A percentile compares a stretch with the other conserved stretches of the same genome.
Evolutionary conservation across 2,329 filamentous ascomycete species (phyloP).

Genomic region (Colletotrichum melonis): DNA sequence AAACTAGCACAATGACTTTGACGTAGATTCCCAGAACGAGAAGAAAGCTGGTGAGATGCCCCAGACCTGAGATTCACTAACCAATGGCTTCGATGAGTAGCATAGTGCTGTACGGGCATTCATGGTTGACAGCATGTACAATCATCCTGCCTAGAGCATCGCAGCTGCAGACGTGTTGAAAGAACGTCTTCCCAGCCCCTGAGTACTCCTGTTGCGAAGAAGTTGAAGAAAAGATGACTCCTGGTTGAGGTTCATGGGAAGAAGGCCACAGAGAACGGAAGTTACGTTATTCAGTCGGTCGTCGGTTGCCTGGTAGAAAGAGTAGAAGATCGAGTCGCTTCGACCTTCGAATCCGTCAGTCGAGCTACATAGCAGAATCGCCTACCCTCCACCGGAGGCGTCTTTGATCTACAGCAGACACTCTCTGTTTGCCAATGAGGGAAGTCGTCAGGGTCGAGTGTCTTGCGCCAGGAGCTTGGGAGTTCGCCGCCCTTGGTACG

Average conservation of each 20-base stretch:
- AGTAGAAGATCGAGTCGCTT: slow-evolving; percentile 39
- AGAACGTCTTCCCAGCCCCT: slow-evolving; percentile 45
- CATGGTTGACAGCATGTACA: slow-evolving; percentile 50
- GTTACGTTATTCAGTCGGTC: slow-evolving; percentile 48
- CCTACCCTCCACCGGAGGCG: too few species aligned
- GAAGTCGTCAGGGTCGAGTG: too few species aligned
- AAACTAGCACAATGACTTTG: slow-evolving; percentile 59
- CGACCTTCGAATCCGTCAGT: too few species aligned
- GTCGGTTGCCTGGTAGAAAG: slow-evolving; percentile 57
- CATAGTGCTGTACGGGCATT: slow-evolving; percentile 40
- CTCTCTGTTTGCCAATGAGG: too few species aligned
- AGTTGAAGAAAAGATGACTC: slow-evolving; percentile 47
- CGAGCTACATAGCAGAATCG: too few species aligned
- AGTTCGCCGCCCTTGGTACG: too few species aligned
- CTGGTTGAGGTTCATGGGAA: slow-evolving; percentile 51
- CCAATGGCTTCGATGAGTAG: slow-evolving; percentile 46
- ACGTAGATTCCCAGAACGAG: slow-evolving; percentile 36
- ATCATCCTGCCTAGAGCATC: slow-evolving; percentile 51
- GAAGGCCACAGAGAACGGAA: slow-evolving; percentile 55
- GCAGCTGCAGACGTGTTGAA: slow-evolving; percentile 48
- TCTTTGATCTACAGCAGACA: too few species aligned
- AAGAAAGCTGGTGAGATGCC: slow-evolving; percentile 50
- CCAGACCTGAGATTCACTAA: background rate
- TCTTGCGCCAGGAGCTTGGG: too few species aligned
- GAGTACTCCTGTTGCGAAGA: slow-evolving; percentile 45